A percentile compares a stretch with the other conserved stretches of the same genome.
Evolutionary conservation across 2,329 filamentous ascomycete genomes (phyloP).

Genomic region (Colletotrichum navitas): DNA sequence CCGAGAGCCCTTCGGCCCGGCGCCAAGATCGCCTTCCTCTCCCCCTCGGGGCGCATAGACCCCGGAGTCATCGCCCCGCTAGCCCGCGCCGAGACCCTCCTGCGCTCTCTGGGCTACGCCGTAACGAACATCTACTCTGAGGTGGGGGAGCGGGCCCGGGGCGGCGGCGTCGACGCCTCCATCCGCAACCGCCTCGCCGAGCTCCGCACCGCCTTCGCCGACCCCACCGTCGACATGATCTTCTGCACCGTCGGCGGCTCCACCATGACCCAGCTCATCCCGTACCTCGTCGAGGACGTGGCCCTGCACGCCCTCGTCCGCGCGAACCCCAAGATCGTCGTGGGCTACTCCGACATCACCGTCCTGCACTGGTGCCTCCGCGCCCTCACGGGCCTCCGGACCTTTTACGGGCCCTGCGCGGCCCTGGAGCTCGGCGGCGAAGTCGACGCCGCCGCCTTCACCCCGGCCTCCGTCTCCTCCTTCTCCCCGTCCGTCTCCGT

Average conservation of each 20-base stretch:
- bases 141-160: not conserved
- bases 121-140: slow-evolving; percentile 50
- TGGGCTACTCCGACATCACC: slow-evolving; percentile 59
- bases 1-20: slow-evolving; percentile 50
- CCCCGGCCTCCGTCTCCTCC: slow-evolving; percentile 9
- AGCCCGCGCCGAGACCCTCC: slow-evolving; percentile 48
- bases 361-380: slow-evolving; percentile 58
- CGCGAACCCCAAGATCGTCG: slow-evolving; percentile 55
- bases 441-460: slow-evolving; percentile 43
- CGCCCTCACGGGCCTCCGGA: slow-evolving; percentile 54
- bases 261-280: slow-evolving; percentile 56
- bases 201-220: slow-evolving; percentile 54
- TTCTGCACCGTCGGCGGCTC: slow-evolving; percentile 57
- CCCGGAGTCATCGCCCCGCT: slow-evolving; percentile 47
- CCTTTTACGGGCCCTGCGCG: slow-evolving; percentile 58
- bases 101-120: slow-evolving; percentile 51
- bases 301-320: slow-evolving; percentile 51
- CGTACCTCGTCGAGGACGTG: slow-evolving; percentile 52
- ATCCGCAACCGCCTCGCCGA: slow-evolving; percentile 55
- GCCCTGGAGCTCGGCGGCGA: slow-evolving; percentile 55
- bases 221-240: slow-evolving; percentile 52
- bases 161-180: slow-evolving; percentile 47
- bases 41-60: slow-evolving; percentile 56
- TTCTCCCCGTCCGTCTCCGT: slow-evolving; percentile 6
- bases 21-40: slow-evolving; percentile 56